Base-by-base conservation (phyloP, 2,329 filamentous ascomycete genomes). In the Anthostomella pinea region DNA sequence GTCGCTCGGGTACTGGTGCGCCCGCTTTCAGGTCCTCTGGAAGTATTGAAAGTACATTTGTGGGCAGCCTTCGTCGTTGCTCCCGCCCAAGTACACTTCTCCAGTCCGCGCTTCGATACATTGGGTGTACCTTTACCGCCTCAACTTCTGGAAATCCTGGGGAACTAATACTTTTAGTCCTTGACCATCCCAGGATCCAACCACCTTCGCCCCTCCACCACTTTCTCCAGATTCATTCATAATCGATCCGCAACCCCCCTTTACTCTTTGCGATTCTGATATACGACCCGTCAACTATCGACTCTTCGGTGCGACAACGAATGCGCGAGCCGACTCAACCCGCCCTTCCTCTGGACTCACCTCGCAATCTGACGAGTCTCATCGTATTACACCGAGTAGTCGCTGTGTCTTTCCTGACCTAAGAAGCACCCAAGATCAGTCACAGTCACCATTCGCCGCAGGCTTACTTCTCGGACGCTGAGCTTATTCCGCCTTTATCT, bases 261-360 rank as follows among this genome's bases (percentile, higher is more conserved):
- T 34, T 38, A 35, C n/a, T n/a, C n/a, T n/a, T n/a, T n/a, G 37
- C 43, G 38, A 41, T 43, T 46, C 43, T 42, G 48, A 45, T 46
- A 48, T 43, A 42, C 45, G 46, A 48, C 37, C 23, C 21, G 39
- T 46, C 41, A 47, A 40, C 35, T n/a, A n/a, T n/a, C n/a, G n/a
- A n/a, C n/a, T n/a, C n/a, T 43, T 36, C 38, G 39, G 49, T 55
- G 47, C 40, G 35, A 53, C 51, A 38, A 39, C 30, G 36, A 41
- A 44, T 28, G 31, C 39, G 39, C 25, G 41, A 47, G 41, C 52
- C 47, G 46, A 50, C 33, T 41, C 48, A 48, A 50, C 38, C 53
- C 52, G 46, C 38, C 17, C 41, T 39, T 30, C 42, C 46, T 43
- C 40, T 43, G n/a, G n/a, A n/a, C n/a, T n/a, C 39, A 40, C 32